phyloP scores from a whole-genome alignment of 2,329 filamentous ascomycete species.

The Phyllosticta capitalensis region DNA sequence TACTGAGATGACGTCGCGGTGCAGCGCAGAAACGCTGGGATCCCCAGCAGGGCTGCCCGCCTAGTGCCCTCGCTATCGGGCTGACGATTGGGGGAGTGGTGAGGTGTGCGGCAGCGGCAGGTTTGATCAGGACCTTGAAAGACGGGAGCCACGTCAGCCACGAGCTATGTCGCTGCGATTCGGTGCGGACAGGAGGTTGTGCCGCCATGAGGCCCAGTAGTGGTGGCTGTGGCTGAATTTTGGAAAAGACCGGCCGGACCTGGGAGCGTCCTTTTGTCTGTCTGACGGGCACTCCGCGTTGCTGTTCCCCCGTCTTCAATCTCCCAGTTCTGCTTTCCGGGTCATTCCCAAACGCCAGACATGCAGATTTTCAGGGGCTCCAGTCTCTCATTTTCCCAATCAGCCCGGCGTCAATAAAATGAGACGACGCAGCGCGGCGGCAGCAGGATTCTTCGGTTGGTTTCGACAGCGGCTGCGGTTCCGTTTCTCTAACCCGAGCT shows the following conservation, averaged over 20 bases:
- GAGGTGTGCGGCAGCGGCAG: too few species aligned
- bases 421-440: too few species aligned
- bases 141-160: not conserved
- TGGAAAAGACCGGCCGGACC: not conserved
- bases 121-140: not conserved
- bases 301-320: not conserved
- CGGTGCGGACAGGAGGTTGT: not conserved
- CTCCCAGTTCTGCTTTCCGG: not conserved
- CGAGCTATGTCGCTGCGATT: not conserved
- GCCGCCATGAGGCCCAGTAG: not conserved
- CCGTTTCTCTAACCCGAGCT: not conserved
- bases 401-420: not conserved
- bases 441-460: too few species aligned
- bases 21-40: not conserved
- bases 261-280: not conserved
- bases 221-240: not conserved
- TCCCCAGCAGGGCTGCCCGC: too few species aligned
- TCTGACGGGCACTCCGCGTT: not conserved
- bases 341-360: not conserved
- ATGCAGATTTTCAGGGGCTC: not conserved
- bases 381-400: not conserved
- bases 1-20: not conserved
- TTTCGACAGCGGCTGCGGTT: too few species aligned
- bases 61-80: too few species aligned
- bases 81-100: too few species aligned